phyloP scores from a whole-genome alignment of 2,329 filamentous ascomycete genomes.

The Colletotrichum scovillei region DNA sequence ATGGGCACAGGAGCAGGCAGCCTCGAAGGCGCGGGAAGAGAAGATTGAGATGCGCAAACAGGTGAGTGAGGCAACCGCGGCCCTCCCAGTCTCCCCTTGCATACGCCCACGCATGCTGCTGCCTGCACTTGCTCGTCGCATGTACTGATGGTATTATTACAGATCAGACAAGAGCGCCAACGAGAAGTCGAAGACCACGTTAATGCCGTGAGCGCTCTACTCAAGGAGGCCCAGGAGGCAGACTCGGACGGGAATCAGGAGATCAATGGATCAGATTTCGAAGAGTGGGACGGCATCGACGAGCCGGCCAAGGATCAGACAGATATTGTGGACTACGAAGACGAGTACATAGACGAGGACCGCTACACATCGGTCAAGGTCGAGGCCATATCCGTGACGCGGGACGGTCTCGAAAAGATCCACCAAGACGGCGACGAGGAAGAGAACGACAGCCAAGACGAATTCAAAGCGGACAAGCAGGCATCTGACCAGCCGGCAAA shows the following conservation, averaged over 20 bases:
- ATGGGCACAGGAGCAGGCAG: slow-evolving; percentile 84
- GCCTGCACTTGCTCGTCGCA: neutral
- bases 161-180: slow-evolving; percentile 88
- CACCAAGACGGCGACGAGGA: slow-evolving; percentile 45
- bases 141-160: neutral
- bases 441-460: slow-evolving; percentile 38
- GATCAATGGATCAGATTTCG: slow-evolving; percentile 51
- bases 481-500: slow-evolving; percentile 47
- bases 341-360: slow-evolving; percentile 97
- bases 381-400: slow-evolving; percentile 84
- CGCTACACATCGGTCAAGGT: slow-evolving; percentile 95
- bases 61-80: slow-evolving; percentile 58
- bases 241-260: slow-evolving; percentile 52
- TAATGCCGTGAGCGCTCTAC: slow-evolving; percentile 76
- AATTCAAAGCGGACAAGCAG: slow-evolving; percentile 39
- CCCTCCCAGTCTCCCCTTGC: neutral
- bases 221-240: slow-evolving; percentile 70
- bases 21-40: slow-evolving; percentile 81
- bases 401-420: slow-evolving; percentile 74
- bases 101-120: neutral
- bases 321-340: slow-evolving; percentile 79
- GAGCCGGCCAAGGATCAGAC: slow-evolving; percentile 56
- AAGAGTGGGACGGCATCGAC: slow-evolving; percentile 75
- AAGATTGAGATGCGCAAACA: slow-evolving; percentile 79
- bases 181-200: slow-evolving; percentile 86